These are phyloP conservation scores for Hyaloscypha hepaticicola DNA, from an alignment of 495 filamentous ascomycete species.

Conservation along the genomic window DNA sequence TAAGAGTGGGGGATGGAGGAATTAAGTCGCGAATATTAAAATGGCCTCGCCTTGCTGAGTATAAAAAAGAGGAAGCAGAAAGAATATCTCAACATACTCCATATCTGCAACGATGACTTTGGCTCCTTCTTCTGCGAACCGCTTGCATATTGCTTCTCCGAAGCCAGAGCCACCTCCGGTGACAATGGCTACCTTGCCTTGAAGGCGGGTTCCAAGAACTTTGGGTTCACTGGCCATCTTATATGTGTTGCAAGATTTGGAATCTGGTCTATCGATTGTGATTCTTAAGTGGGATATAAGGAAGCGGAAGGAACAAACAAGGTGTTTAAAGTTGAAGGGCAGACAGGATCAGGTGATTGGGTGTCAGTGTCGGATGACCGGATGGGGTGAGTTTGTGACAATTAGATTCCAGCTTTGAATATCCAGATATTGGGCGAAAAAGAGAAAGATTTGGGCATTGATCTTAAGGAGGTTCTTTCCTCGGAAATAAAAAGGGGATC, in stretches of 20 bases:
- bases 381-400: not conserved
- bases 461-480: not conserved
- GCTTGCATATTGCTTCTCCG: conserved; percentile 54
- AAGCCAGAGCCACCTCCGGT: conserved; percentile 58
- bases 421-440: not conserved
- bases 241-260: not conserved
- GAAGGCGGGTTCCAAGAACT: conserved; percentile 35
- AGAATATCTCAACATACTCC: conserved; percentile 31
- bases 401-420: not conserved
- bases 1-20: too few relatives aligned
- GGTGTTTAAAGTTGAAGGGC: not conserved
- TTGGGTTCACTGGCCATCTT: conserved; percentile 16
- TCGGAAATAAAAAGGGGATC: not conserved
- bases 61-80: not conserved
- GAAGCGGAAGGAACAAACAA: not conserved
- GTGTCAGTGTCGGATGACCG: not conserved
- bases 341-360: not conserved
- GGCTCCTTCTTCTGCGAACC: conserved; percentile 58
- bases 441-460: not conserved
- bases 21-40: not conserved
- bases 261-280: not conserved
- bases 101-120: conserved; percentile 60
- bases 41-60: too few relatives aligned
- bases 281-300: not conserved
- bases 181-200: conserved; percentile 53